Percentiles rank a stretch among this genome's conserved stretches.
phyloP scores from a whole-genome alignment of 306 rosid species.

The Trichosanthes truncata region DNA sequence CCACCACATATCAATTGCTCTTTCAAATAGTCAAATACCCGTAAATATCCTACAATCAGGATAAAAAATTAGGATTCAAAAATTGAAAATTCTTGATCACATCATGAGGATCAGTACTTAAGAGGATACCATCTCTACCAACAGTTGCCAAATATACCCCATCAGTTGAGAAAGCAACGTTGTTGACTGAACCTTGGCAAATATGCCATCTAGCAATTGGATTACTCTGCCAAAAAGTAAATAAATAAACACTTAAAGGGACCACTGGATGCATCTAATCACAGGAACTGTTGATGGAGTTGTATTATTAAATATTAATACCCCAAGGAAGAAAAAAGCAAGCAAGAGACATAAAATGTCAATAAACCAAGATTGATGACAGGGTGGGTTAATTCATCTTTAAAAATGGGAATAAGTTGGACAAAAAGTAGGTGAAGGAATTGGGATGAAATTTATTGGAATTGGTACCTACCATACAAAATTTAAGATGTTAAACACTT shows the following conservation, averaged over 20 bases:
- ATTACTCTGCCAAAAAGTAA: slow-evolving; percentile 52
- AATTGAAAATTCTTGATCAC: background rate
- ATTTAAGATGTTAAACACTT: background rate
- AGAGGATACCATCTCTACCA: slow-evolving; percentile 83
- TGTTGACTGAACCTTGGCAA: slow-evolving; percentile 82
- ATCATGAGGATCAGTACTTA: background rate
- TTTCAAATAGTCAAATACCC: slow-evolving; percentile 80
- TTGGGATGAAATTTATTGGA: background rate
- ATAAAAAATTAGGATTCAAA: slow-evolving; percentile 17
- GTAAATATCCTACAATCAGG: slow-evolving; percentile 62
- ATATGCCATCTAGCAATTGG: slow-evolving; percentile 97
- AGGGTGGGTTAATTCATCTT: background rate
- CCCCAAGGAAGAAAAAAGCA: background rate
- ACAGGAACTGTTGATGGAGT: background rate
- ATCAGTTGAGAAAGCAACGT: slow-evolving; percentile 72
- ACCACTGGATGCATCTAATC: background rate
- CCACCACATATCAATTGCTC: slow-evolving; percentile 93
- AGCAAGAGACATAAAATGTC: background rate
- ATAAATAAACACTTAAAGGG: background rate
- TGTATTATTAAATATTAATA: too few species aligned
- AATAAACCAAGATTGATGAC: background rate
- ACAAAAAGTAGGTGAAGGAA: background rate
- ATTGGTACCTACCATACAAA: background rate
- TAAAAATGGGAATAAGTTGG: background rate
- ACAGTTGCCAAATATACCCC: slow-evolving; percentile 76